Evolutionary conservation across 2,329 filamentous ascomycete genomes (phyloP), one percentile per base, ranked within the genome.

Genomic region (Chaetothyriales sp.): DNA sequence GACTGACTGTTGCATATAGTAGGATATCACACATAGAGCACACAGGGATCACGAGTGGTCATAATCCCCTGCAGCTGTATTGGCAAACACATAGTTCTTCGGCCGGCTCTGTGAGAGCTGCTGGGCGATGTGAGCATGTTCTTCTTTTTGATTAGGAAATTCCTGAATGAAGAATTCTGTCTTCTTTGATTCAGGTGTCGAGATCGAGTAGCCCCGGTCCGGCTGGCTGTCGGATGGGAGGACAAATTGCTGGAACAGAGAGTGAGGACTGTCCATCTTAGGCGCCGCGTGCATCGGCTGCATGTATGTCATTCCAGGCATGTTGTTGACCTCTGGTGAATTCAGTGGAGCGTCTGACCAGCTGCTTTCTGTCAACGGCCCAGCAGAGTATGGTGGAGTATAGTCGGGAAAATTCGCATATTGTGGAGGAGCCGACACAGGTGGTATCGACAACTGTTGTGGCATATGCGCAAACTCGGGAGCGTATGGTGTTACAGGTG

Each of bases 141-240:
- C 64, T 55, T 69, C 63, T 50, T 67, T 65, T 53, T 72, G 69
- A 52, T 70, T 63, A 10, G 68, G 64, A 52, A 69, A 72, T 52
- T 71, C 69, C 47, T 68, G 66, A 47, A 71, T 70, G 51, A 64
- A 62, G 53, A 71, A 71, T 54, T 70, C 66, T 1, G 64, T 63
- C 39, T 59, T 60, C 58, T 66, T 66, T 43, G 63, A 54, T 12
- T 68, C 65, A 5, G 9, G 51, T 39, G 32, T 39, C 51, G 51
- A 50, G 49, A 46, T 32, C 49, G 47, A 39, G 43, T 39, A 52
- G 10, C 44, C 44, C 10, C 53, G 44, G 10, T 56, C 52, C 1
- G 51, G 49, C 18, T 48, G 53, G 56, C 57, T 46, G 58, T 59
- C 47, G 56, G 57, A 51, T 8, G 54, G 50, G 36, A 57, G 46